Percentiles rank a stretch among this genome's conserved stretches.
Conservation (phyloP, 139 green algal species). For the Picochlorum sp. region DNA sequence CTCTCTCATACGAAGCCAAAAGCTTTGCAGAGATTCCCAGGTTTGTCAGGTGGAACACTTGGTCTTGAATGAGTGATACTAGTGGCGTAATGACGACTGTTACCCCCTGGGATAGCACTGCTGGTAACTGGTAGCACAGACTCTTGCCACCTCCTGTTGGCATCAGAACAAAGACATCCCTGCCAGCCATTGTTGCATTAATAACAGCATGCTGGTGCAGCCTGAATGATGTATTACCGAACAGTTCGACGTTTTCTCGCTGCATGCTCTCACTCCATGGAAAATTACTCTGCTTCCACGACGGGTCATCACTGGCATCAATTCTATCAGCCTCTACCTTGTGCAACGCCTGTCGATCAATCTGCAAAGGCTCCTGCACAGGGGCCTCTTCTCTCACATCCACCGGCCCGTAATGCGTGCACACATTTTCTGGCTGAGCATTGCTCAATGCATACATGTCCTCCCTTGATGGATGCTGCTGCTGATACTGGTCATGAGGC, state of each 20-base stretch:
- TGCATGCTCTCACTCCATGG: constrained; percentile 31
- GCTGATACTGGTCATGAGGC: too few relatives aligned
- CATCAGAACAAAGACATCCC: constrained; percentile 85
- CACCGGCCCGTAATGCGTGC: not conserved
- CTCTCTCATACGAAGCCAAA: constrained; percentile 19
- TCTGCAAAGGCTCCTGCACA: not conserved
- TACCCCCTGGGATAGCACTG: constrained; percentile 45
- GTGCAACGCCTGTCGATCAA: not conserved
- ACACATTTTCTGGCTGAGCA: too few relatives aligned
- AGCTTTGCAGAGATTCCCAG: constrained; percentile 35
- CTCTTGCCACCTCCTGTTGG: constrained; percentile 71
- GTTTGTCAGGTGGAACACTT: constrained; percentile 61
- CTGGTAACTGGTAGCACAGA: constrained; percentile 75
- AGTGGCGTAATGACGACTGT: constrained; percentile 70
- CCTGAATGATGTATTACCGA: constrained; percentile 67
- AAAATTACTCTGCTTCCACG: constrained; percentile 26
- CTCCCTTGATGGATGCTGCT: too few relatives aligned
- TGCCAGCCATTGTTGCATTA: constrained; percentile 58
- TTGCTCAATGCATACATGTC: too few relatives aligned
- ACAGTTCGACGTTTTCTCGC: constrained; percentile 30
- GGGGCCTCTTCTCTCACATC: not conserved
- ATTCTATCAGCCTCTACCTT: not conserved
- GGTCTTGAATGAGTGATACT: constrained; percentile 79
- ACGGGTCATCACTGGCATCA: constrained; percentile 5
- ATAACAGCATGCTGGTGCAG: constrained; percentile 62